Base-by-base conservation (phyloP, 805 yeast species). In the Candida parachauliodes region DNA sequence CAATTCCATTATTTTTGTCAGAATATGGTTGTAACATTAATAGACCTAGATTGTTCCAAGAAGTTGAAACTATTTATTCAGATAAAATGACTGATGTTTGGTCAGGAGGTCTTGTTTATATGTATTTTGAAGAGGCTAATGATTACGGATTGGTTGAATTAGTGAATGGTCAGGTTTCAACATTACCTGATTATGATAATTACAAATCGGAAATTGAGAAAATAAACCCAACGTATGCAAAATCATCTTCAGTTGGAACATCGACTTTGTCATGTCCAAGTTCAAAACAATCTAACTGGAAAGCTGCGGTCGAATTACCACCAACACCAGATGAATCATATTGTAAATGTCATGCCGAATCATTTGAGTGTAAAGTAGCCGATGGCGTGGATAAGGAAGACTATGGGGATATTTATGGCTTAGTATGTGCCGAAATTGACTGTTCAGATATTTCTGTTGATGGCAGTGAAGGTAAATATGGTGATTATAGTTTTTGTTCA, bases 51-150 rank as follows among this genome's bases (percentile, higher is more conserved):
- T 66, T 72, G 51, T 87, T 87, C 67, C 70, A 80, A 24, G 95
- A 87, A 57, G 85, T 87, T 42, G 73, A 68, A 11, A 74, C 88
- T 4, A 59, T 87, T 6, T 87, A 72, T 65, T 62, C 79, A 22
- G 68, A 62, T 44, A 65, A 84, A 19, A 87, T 87, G 95, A 82
- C 93, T 34, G 84, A 77, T 52, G 89, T 87, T 36, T 88, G 94
- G 93, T 85, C 94, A 28, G 96, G 96, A 57, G 96, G 96, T 62
- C 84, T 87, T 51, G 91, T 85, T 37, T 87, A 88, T 74, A 85
- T 85, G 93, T 87, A 85, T 68, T 84, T 81, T 59, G 79, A 88
- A 69, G 96, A 87, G 64, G 80, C 63, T 32, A 88, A 88, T 64
- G 60, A 84, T 48, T 87, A 86, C 57, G 96, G 96, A 44, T 72